Base-by-base conservation (phyloP, 2,329 filamentous ascomycete genomes). In the Botrytis galanthina region DNA sequence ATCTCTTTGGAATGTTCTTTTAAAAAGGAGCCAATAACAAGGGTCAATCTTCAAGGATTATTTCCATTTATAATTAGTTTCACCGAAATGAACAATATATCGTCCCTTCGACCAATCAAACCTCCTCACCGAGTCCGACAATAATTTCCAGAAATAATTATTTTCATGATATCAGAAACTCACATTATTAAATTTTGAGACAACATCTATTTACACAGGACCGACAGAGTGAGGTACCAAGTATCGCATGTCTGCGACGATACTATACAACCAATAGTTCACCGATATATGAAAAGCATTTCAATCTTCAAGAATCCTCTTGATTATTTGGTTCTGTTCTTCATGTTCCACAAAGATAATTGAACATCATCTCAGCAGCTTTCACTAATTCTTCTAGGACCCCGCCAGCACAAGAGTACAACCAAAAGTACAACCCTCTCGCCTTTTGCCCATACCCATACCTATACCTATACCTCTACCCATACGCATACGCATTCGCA, bases 341-440 rank as follows among this genome's bases (percentile, higher is more conserved):
- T 32, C 4, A 57, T 37, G 59, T 59, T n/a, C 12, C 10, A 48
- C 29, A 60, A 60, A 26, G 48, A 59, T 29, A 57, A 60, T 67
- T 42, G 39, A 70, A 42, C 22, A 61, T 59, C 22, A 61, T 59
- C 37, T 51, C 37, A 59, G 29, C 54, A 59, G 29, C 64, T 72
- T 60, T 44, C 51, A 72, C 70, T 72, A 72, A 72, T 68, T 32
- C 61, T 67, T 72, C 29, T 72, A 72, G 70, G 70, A 68, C 46
- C 29, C 35, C 46, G 10, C 39, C 26, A 35, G 26, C 66, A 22
- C 37, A 20, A 62, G n/a, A 26, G 5, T 10, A n/a, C n/a, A 29
- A 32, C n/a, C n/a, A 20, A 61, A 37, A 18, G 8, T 16, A n/a
- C 51, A 54, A 29, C n/a, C n/a, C n/a, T 57, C 16, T 18, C 39